Percentiles rank a stretch among this genome's conserved stretches.
Evolutionary conservation across 306 rosid genomes (phyloP).

Genomic region (Gleditsia sinensis): DNA sequence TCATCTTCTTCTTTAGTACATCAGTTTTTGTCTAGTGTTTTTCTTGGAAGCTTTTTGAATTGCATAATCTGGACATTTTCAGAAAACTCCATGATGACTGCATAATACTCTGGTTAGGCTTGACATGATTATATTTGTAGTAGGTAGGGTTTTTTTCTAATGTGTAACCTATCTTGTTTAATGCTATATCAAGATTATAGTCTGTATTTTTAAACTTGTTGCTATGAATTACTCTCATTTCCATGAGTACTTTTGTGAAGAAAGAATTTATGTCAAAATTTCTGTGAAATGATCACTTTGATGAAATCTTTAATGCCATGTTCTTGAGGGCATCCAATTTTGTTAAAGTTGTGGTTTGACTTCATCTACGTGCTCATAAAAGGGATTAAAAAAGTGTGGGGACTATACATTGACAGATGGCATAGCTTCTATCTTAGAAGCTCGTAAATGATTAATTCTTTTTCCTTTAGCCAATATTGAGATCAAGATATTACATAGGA

Average conservation of each 20-base stretch:
- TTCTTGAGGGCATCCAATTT: background rate
- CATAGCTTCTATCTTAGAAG: background rate
- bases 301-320: constrained; percentile 10
- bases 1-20: background rate
- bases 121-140: constrained; percentile 24
- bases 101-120: constrained; percentile 1
- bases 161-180: constrained; percentile 7
- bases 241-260: constrained; percentile 18
- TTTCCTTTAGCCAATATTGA: constrained; percentile 25
- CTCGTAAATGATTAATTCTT: constrained; percentile 16
- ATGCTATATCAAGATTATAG: constrained; percentile 13
- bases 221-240: constrained; percentile 18
- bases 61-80: constrained; percentile 4
- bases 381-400: background rate
- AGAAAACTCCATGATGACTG: constrained; percentile 18
- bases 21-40: constrained; percentile 22
- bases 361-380: background rate
- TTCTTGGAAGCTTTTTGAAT: constrained; percentile 4
- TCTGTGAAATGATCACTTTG: constrained; percentile 1
- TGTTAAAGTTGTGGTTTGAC: constrained; percentile 19
- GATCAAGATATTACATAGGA: constrained; percentile 6
- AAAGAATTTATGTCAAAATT: background rate
- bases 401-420: background rate
- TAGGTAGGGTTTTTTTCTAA: background rate
- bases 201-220: background rate